A percentile compares a stretch with the other conserved stretches of the same genome.
Evolutionary conservation across 768 basidiomycete genomes (phyloP).

Genomic region (Porpolomopsis calyptriformis): DNA sequence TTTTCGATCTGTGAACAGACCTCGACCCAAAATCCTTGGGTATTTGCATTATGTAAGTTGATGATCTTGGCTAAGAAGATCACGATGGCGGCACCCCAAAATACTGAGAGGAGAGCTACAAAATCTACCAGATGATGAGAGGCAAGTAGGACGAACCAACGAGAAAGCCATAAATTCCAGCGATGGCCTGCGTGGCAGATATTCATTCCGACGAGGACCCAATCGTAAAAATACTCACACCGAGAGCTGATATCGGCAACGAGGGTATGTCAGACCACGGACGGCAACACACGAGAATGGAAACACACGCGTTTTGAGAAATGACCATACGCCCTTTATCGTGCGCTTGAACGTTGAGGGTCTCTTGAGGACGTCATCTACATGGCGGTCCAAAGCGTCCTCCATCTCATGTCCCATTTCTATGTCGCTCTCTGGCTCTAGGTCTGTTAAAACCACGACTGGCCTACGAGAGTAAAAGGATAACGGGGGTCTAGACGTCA

Average conservation of each 20-base stretch:
- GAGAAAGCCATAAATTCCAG: conserved; percentile 68
- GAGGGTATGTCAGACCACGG: background rate
- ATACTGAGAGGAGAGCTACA: conserved; percentile 37
- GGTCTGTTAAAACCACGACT: conserved; percentile 43
- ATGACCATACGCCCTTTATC: conserved; percentile 67
- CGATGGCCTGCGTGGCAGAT: conserved; percentile 33
- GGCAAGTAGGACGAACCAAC: conserved; percentile 39
- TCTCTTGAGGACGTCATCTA: conserved; percentile 61
- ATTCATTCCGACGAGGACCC: background rate
- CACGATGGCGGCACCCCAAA: conserved; percentile 83
- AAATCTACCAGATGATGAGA: background rate
- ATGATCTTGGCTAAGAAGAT: conserved; percentile 60
- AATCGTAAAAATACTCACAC: conserved; percentile 32
- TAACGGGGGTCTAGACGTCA: conserved; percentile 46
- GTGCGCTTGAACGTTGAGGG: conserved; percentile 49
- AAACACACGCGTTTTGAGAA: conserved; percentile 68
- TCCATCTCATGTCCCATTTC: conserved; percentile 23
- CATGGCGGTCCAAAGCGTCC: conserved; percentile 59
- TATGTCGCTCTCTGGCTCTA: conserved; percentile 21
- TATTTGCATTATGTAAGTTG: conserved; percentile 55
- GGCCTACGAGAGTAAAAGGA: conserved; percentile 64
- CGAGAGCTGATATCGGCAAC: conserved; percentile 40
- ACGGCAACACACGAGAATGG: background rate
- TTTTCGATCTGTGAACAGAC: conserved; percentile 67
- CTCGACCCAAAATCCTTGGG: conserved; percentile 76